Evolutionary conservation across 1,284 basidiomycete genomes (phyloP).

Genomic region (Ustilago vetiveriae): DNA sequence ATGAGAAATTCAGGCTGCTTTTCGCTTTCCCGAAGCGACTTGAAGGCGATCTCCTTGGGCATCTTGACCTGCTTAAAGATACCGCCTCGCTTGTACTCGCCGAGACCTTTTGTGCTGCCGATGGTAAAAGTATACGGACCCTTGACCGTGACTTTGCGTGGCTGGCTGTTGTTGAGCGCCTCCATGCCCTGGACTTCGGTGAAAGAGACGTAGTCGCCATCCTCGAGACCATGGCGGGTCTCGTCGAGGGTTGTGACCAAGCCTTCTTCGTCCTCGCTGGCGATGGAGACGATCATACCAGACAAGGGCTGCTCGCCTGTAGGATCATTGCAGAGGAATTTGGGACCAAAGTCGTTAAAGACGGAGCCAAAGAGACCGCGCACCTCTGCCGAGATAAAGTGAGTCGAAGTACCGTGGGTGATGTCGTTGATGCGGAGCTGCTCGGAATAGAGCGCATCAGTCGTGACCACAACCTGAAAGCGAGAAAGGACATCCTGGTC

Average conservation of each 20-base stretch:
- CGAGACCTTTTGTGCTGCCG: constrained; percentile 67
- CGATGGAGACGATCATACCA: constrained; percentile 88
- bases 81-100: constrained; percentile 86
- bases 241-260: constrained; percentile 97
- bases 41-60: constrained; percentile 86
- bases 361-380: constrained; percentile 93
- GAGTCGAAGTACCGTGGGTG: constrained; percentile 73
- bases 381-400: constrained; percentile 91
- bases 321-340: constrained; percentile 93
- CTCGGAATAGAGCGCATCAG: constrained; percentile 79
- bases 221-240: constrained; percentile 94
- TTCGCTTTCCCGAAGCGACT: constrained; percentile 89
- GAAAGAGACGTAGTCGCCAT: constrained; percentile 97
- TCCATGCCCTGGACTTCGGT: constrained; percentile 96
- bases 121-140: constrained; percentile 70
- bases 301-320: constrained; percentile 91
- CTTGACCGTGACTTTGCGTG: constrained; percentile 90
- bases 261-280: constrained; percentile 74
- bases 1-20: constrained; percentile 87
- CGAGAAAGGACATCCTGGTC: constrained; percentile 49
- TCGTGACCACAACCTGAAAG: constrained; percentile 81
- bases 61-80: constrained; percentile 99
- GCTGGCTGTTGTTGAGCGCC: constrained; percentile 87
- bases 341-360: constrained; percentile 95
- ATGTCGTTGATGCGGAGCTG: constrained; percentile 95